These are phyloP conservation scores for Ustilago lituana DNA, from an alignment of 1,284 basidiomycete genomes.

Conservation along the genomic window DNA sequence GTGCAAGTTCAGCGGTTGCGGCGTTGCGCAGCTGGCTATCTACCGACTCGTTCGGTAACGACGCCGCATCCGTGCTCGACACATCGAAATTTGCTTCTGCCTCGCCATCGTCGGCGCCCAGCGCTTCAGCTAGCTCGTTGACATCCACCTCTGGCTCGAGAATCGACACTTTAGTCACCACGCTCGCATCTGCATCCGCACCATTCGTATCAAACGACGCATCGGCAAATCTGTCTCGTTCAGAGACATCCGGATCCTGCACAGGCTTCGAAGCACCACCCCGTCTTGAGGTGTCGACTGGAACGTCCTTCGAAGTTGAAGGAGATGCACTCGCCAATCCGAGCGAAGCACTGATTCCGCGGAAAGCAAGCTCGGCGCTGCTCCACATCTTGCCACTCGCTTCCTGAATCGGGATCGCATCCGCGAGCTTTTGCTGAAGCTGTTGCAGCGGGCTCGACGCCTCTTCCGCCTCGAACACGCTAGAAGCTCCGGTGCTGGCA, in stretches of 20 bases:
- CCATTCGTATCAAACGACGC: constrained; percentile 27
- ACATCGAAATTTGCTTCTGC: too few relatives aligned
- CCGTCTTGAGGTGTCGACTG: neutral
- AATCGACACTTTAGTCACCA: constrained; percentile 38
- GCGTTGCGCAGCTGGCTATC: too few relatives aligned
- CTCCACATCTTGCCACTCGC: constrained; percentile 49
- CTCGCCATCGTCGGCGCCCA: constrained; percentile 10
- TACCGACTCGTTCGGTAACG: too few relatives aligned
- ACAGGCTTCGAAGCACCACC: neutral
- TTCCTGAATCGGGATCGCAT: constrained; percentile 34
- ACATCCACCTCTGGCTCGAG: constrained; percentile 47
- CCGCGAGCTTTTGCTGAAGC: constrained; percentile 17
- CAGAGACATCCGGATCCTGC: constrained; percentile 22
- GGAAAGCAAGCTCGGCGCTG: constrained; percentile 36
- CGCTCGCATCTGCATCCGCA: constrained; percentile 21
- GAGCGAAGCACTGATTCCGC: constrained; percentile 36
- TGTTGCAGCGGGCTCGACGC: constrained; percentile 33
- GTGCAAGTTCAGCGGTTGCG: too few relatives aligned
- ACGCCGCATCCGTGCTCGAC: too few relatives aligned
- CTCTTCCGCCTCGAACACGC: neutral
- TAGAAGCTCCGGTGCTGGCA: neutral
- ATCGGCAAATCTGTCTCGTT: constrained; percentile 27
- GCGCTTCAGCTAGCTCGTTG: constrained; percentile 35
- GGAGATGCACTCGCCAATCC: constrained; percentile 16
- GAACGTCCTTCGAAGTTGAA: neutral